Evolutionary conservation across 192 early-diverging fungal species (phyloP), one percentile per base, ranked within the genome.

Genomic region (Phycomyces blakesleeanus): DNA sequence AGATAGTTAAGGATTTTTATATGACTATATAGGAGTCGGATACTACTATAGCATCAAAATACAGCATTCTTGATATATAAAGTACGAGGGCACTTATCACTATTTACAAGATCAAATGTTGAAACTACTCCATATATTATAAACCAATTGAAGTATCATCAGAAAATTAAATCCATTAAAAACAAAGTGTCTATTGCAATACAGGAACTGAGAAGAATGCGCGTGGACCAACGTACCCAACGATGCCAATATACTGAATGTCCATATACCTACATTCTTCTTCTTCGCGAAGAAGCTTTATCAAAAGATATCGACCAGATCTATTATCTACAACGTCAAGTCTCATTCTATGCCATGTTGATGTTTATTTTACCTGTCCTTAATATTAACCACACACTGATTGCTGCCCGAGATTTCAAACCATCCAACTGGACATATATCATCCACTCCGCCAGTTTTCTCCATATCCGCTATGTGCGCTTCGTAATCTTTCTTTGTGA

Each of bases 401-500:
- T 27, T 1, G 29, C 34, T 25, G 7, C 34, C 15, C 12, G 51
- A 10, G 10, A 62, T 49, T 1, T 25, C 12, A 26, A 62, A 62
- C 60, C 60, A 62, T 0, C 49, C 60, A 51, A 38, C 34, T 14
- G 37, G 15, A 16, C 40, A 21, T 7, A 40, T 40, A 26, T 62
- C 60, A 38, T 62, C 49, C 9, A 27, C 25, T 29, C 20, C 55
- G 37, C 15, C 22, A 16, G 27, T n/a, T 14, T 22, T 21, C 24
- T 29, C 20, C 12, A 29, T 21, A 5, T 25, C 16, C 1, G 26
- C 52, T 14, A 54, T 22, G 26, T 54, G 21, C 20, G 16, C 21
- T 8, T 62, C 60, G 25, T 37, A 62, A 38, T 62, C 60, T 18
- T 50, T 10, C 51, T 62, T 62, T 27, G 60, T 49, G 16, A 62